Conservation (phyloP, 2,329 filamentous ascomycete species). For the Paraphoma sp. region DNA sequence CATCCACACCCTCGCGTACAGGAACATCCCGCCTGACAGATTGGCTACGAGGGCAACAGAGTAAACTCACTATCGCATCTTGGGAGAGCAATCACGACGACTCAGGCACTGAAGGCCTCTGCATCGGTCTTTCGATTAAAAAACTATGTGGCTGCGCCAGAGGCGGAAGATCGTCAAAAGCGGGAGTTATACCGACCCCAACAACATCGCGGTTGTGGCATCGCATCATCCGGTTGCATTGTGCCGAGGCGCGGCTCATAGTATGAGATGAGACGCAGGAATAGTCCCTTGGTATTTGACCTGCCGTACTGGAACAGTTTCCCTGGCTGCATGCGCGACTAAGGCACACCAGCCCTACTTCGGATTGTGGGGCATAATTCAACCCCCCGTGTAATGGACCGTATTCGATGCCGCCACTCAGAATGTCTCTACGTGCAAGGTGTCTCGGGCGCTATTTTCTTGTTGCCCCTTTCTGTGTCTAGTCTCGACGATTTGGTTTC, state of each 20-base stretch:
- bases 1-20: background rate
- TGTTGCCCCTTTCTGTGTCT: background rate
- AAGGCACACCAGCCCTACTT: background rate
- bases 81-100: no score
- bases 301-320: background rate
- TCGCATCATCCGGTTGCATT: background rate
- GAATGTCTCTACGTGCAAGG: background rate
- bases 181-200: constrained; percentile 2
- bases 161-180: constrained; percentile 3
- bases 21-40: background rate
- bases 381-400: background rate
- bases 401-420: background rate
- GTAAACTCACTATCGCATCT: no score
- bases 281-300: background rate
- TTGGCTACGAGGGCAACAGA: background rate
- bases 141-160: background rate
- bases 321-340: background rate
- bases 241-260: constrained; percentile 11
- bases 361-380: background rate
- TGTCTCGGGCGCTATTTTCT: background rate
- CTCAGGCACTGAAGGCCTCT: no score
- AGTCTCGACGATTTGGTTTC: background rate
- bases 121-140: background rate
- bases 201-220: background rate
- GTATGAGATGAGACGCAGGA: constrained; percentile 6